These are phyloP conservation scores for Nothophaeocryptopus gaeumannii DNA, from an alignment of 2,329 filamentous ascomycete species.

Conservation along the genomic window DNA sequence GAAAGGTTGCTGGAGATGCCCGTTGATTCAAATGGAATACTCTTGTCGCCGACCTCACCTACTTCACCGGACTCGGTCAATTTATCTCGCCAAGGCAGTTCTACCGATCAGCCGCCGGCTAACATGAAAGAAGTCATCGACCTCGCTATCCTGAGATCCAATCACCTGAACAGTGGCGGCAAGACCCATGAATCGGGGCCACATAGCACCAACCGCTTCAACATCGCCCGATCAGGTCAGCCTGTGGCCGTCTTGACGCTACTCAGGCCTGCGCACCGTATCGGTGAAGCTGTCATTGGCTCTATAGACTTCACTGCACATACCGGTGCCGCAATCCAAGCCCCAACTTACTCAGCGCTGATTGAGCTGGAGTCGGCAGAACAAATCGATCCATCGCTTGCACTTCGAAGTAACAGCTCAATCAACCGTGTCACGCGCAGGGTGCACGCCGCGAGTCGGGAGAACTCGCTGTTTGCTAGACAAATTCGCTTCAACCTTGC, in stretches of 20 bases:
- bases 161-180: constrained; percentile 61
- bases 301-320: constrained; percentile 72
- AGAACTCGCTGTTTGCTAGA: constrained; percentile 77
- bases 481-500: constrained; percentile 77
- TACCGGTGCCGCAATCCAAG: constrained; percentile 27
- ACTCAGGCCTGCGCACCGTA: constrained; percentile 79
- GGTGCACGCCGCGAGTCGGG: constrained; percentile 72
- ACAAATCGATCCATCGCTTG: constrained; percentile 73
- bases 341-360: constrained; percentile 82
- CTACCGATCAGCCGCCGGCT: constrained; percentile 47
- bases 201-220: constrained; percentile 86
- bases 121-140: constrained; percentile 83
- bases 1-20: constrained; percentile 67
- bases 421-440: constrained; percentile 84
- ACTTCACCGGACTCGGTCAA: constrained; percentile 54
- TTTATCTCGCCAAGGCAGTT: constrained; percentile 42
- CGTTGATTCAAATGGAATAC: constrained; percentile 54
- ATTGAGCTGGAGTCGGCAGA: constrained; percentile 83
- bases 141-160: constrained; percentile 75
- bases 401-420: constrained; percentile 78
- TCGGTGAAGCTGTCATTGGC: constrained; percentile 83
- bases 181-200: constrained; percentile 4
- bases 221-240: constrained; percentile 87
- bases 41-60: constrained; percentile 70
- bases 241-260: constrained; percentile 89